Percentiles rank a stretch among this genome's conserved stretches.
Conservation (phyloP, 345 rosid species). For the Kandelia obovata region DNA sequence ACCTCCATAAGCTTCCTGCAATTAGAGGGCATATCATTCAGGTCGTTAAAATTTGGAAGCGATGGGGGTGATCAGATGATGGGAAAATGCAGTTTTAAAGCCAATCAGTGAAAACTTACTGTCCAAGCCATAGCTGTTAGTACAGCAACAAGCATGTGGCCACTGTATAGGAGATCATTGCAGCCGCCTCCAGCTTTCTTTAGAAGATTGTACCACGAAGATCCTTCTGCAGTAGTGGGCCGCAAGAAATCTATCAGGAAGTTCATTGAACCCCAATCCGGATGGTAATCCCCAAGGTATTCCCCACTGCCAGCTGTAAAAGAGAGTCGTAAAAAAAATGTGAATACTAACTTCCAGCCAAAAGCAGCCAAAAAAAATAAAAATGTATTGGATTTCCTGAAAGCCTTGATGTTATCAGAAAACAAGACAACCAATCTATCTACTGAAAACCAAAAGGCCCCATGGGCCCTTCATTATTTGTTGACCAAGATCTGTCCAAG, state of each 20-base stretch:
- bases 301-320: slow-evolving; percentile 49
- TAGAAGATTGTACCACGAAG: slow-evolving; percentile 70
- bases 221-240: slow-evolving; percentile 61
- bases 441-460: background rate
- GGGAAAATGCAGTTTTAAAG: background rate
- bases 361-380: background rate
- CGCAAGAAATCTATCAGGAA: slow-evolving; percentile 80
- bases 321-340: background rate
- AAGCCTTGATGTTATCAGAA: background rate
- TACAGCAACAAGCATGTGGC: slow-evolving; percentile 94
- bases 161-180: slow-evolving; percentile 92
- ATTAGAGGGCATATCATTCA: slow-evolving; percentile 3
- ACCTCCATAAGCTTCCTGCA: slow-evolving; percentile 96
- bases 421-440: background rate
- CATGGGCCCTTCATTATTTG: background rate
- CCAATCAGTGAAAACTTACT: slow-evolving; percentile 32
- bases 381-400: background rate
- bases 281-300: slow-evolving; percentile 51
- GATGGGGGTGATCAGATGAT: slow-evolving; percentile 3
- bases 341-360: slow-evolving; percentile 2
- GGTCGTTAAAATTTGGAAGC: background rate
- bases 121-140: slow-evolving; percentile 99
- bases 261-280: slow-evolving; percentile 83
- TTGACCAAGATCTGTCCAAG: too few species aligned
- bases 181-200: slow-evolving; percentile 97